Conservation (phyloP, 768 basidiomycete species). For the Boletus rufocinnamomeus region DNA sequence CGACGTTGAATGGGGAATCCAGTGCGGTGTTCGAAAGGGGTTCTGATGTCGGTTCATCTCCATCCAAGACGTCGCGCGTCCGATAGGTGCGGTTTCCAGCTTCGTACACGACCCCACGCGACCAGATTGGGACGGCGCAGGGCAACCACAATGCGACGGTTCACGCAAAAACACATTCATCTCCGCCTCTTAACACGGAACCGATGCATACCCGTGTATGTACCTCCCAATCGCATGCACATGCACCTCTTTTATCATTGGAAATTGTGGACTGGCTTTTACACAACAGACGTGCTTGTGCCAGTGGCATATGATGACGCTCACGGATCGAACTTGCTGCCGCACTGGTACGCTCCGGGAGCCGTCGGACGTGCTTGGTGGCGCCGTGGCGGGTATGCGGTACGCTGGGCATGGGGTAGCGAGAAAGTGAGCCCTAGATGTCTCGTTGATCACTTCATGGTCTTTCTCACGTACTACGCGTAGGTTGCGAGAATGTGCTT, state of each 20-base stretch:
- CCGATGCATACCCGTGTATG: conserved; percentile 15
- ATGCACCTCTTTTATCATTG: conserved; percentile 15
- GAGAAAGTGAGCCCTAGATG: conserved; percentile 15
- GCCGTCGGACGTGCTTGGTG: conserved; percentile 26
- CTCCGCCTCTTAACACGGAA: conserved; percentile 24
- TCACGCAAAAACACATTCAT: conserved; percentile 26
- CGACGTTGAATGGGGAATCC: conserved; percentile 22
- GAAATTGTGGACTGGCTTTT: conserved; percentile 21
- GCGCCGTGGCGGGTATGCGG: conserved; percentile 17
- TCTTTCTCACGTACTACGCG: conserved; percentile 28
- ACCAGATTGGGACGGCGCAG: conserved; percentile 24
- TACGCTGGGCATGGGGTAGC: conserved; percentile 21
- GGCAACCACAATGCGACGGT: conserved; percentile 11
- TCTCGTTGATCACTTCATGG: conserved; percentile 19
- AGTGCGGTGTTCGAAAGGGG: conserved; percentile 20
- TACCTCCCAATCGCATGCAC: conserved; percentile 2
- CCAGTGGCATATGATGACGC: conserved; percentile 6
- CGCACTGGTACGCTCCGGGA: conserved; percentile 7
- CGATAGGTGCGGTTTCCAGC: conserved; percentile 18
- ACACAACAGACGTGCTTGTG: conserved; percentile 1
- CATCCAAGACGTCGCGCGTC: conserved; percentile 12
- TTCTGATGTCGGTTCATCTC: conserved; percentile 2
- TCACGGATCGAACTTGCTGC: conserved; percentile 25
- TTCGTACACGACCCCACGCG: conserved; percentile 14
- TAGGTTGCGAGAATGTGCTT: conserved; percentile 14